Base-by-base conservation (phyloP, 805 yeast genomes). In the Soucietia sequanensis region DNA sequence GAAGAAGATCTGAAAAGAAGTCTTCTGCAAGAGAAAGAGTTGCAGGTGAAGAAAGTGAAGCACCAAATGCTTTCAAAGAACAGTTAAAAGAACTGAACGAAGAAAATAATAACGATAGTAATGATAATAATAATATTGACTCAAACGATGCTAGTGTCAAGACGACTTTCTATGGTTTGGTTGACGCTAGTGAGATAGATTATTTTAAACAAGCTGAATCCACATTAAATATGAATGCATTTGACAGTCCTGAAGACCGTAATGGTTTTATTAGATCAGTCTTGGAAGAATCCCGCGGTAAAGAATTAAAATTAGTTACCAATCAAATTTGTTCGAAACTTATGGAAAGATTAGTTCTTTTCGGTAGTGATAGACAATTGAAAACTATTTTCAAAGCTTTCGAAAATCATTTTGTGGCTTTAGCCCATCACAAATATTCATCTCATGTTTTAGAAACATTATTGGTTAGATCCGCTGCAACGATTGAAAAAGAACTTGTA, bases 291-390 rank as follows among this genome's bases (percentile, higher is more conserved):
- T 76, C 89, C 15, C 70, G 74, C 31, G 96, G 96, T 2, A 89
- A 90, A 50, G 98, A 91, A 60, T 67, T 93, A 47, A 91, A 93
- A 59, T 70, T 91, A 26, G 96, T 85, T 4, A 91, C 96, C 2
- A 90, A 91, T 53, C 97, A 90, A 54, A 88, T 91, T 38, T 89
- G 97, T 58, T 91, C 98, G 16, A 91, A 91, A 56, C 70, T 93
- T 39, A 72, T 93, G 69, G 99, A 91, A 60, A 72, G 99, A 53
- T 65, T 91, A 41, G 75, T 91, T n/a, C 60, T 85, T 27, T 63
- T 68, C 13, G 82, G 90, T 11, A 69, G 73, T 18, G 81, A 79
- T 41, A 65, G 60, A 9, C 95, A 88, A 56, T 59, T 88, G 39
- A 80, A 80, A 47, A 65, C 68, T 21, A 54, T 90, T 0, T 84